Evolutionary conservation across 495 filamentous ascomycete species (phyloP).

Genomic region (Penicillium crystallinum): DNA sequence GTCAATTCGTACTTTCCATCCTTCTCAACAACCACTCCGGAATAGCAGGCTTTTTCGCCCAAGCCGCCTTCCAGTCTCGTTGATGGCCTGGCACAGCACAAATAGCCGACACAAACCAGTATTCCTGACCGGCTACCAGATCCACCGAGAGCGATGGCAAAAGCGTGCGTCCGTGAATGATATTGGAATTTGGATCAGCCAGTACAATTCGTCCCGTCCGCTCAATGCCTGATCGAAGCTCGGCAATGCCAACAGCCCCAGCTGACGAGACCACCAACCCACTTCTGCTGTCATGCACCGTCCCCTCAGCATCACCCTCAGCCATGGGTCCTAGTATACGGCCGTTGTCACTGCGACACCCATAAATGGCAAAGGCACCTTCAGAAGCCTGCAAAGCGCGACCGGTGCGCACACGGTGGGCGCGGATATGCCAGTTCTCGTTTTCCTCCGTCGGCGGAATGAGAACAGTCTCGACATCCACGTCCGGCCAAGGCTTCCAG

Average conservation of each 20-base stretch:
- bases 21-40: slow-evolving; percentile 51
- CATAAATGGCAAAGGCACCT: slow-evolving; percentile 66
- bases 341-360: slow-evolving; percentile 52
- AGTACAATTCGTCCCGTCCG: slow-evolving; percentile 58
- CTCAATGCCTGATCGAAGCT: slow-evolving; percentile 40
- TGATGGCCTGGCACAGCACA: slow-evolving; percentile 39
- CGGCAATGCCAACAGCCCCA: slow-evolving; percentile 66
- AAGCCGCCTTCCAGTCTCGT: slow-evolving; percentile 31
- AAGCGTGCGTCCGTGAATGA: slow-evolving; percentile 63
- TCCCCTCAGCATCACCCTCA: slow-evolving; percentile 49
- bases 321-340: slow-evolving; percentile 53
- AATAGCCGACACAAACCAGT: slow-evolving; percentile 48
- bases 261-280: slow-evolving; percentile 60
- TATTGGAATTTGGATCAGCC: slow-evolving; percentile 73
- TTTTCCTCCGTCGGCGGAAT: slow-evolving; percentile 49
- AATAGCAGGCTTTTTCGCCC: slow-evolving; percentile 48
- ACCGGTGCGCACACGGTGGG: slow-evolving; percentile 53
- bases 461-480: slow-evolving; percentile 57
- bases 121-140: slow-evolving; percentile 28
- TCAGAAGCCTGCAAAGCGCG: slow-evolving; percentile 63
- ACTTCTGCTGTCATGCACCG: slow-evolving; percentile 40
- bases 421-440: slow-evolving; percentile 65
- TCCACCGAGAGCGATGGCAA: slow-evolving; percentile 56
- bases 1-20: slow-evolving; percentile 20
- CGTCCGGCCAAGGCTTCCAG: slow-evolving; percentile 65